Percentiles rank a stretch among this genome's conserved stretches.
Evolutionary conservation across 306 rosid species (phyloP).

Genomic region (Mimosa bimucronata): DNA sequence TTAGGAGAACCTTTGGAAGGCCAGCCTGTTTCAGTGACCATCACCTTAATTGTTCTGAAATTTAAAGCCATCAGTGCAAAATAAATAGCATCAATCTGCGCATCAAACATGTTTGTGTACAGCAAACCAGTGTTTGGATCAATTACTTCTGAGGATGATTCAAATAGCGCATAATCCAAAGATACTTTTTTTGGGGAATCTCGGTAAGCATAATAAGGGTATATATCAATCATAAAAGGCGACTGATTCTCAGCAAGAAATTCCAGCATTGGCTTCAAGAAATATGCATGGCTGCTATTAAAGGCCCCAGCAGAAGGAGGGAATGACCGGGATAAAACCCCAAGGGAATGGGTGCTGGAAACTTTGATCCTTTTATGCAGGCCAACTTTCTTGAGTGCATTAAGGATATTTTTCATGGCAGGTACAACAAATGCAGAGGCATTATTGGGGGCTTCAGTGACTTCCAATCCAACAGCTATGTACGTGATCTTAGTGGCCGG

Average conservation of each 20-base stretch:
- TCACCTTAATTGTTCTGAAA: slow-evolving; percentile 81
- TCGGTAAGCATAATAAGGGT: slow-evolving; percentile 95
- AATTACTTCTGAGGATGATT: slow-evolving; percentile 89
- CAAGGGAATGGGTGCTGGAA: slow-evolving; percentile 94
- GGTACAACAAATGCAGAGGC: slow-evolving; percentile 77
- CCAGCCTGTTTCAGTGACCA: slow-evolving; percentile 99
- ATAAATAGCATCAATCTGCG: slow-evolving; percentile 95
- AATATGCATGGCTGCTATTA: slow-evolving; percentile 81
- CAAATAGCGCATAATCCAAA: slow-evolving; percentile 82
- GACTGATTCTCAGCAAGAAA: slow-evolving; percentile 92
- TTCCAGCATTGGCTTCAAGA: slow-evolving; percentile 91
- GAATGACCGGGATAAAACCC: slow-evolving; percentile 90
- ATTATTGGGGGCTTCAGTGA: slow-evolving; percentile 72
- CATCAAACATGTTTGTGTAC: slow-evolving; percentile 94
- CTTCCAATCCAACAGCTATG: slow-evolving; percentile 96
- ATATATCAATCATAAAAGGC: slow-evolving; percentile 95
- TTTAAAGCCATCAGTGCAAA: slow-evolving; percentile 88
- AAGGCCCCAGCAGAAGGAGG: slow-evolving; percentile 99
- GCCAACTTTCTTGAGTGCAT: slow-evolving; percentile 81
- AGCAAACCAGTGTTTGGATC: slow-evolving; percentile 96
- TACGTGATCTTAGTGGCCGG: slow-evolving; percentile 84
- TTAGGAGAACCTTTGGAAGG: slow-evolving; percentile 96
- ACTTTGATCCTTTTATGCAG: slow-evolving; percentile 80
- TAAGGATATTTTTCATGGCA: slow-evolving; percentile 87
- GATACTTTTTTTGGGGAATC: slow-evolving; percentile 79